Conservation (phyloP, 1,284 basidiomycete genomes). For the Marasmius sp. region DNA sequence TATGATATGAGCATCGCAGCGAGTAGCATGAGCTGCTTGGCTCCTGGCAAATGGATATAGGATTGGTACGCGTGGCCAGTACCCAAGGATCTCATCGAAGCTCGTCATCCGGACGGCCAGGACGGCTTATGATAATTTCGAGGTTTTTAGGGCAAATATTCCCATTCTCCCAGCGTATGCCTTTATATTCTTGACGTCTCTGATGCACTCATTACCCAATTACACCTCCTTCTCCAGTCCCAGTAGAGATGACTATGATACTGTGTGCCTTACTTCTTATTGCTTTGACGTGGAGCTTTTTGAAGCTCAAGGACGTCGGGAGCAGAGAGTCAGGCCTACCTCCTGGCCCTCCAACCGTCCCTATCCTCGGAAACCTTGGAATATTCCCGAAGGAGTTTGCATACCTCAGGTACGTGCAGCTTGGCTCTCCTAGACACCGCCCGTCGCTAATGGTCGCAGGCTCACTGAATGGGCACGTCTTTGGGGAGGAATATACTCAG, state of each 20-base stretch:
- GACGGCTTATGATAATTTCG: no score
- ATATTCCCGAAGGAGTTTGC: slow-evolving; percentile 12
- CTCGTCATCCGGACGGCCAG: no score
- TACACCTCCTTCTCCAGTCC: background rate
- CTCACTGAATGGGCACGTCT: slow-evolving; percentile 15
- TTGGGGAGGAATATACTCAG: slow-evolving; percentile 16
- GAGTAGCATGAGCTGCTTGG: no score
- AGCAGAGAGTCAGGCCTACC: slow-evolving; percentile 8
- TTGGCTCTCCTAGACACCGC: background rate
- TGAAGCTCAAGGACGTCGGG: background rate
- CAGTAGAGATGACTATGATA: background rate
- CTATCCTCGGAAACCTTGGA: slow-evolving; percentile 12
- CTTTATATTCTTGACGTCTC: no score
- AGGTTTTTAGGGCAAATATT: no score
- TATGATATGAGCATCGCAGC: no score
- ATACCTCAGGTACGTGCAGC: slow-evolving; percentile 5
- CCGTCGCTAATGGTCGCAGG: background rate
- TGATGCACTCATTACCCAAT: background rate
- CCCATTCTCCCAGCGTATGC: no score
- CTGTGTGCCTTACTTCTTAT: background rate
- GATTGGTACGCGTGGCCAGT: no score
- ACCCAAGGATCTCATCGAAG: no score
- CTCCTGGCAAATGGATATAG: no score
- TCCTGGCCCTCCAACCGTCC: slow-evolving; percentile 12
- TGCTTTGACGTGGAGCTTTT: background rate